Conservation (phyloP, 345 rosid genomes). For the Lumnitzera racemosa region DNA sequence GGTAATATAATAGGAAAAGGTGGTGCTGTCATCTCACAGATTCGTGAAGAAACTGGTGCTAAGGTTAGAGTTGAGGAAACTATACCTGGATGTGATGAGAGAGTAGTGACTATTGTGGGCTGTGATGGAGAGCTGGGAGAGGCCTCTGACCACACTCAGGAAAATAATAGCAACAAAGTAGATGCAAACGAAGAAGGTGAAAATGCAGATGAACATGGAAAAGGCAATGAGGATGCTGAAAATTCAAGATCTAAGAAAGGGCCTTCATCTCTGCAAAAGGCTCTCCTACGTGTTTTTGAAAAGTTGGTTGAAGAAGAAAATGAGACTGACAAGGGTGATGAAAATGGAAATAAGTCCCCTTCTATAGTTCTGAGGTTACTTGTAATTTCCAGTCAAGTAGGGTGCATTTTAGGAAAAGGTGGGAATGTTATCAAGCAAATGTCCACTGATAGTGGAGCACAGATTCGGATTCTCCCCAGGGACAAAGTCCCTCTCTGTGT, state of each 20-base stretch:
- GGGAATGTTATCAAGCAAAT: conserved; percentile 59
- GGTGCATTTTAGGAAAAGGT: conserved; percentile 60
- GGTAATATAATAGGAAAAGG: conserved; percentile 32
- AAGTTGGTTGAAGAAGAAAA: conserved; percentile 39
- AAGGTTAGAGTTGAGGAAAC: conserved; percentile 46
- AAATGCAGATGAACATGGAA: conserved; percentile 14
- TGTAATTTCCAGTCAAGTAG: conserved; percentile 52
- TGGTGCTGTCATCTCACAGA: conserved; percentile 30
- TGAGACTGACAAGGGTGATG: conserved; percentile 23
- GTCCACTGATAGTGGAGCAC: conserved; percentile 56
- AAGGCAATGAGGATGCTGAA: conserved; percentile 17
- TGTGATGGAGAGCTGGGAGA: conserved; percentile 17
- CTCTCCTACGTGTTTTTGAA: conserved; percentile 48
- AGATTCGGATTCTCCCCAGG: conserved; percentile 56
- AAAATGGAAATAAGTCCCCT: conserved; percentile 26
- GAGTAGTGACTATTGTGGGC: conserved; percentile 32
- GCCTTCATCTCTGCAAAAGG: conserved; percentile 41
- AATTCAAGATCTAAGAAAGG: conserved; percentile 23
- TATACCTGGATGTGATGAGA: conserved; percentile 50
- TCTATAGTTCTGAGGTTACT: conserved; percentile 40
- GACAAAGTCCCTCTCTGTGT: conserved; percentile 55
- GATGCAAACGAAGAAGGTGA: conserved; percentile 13
- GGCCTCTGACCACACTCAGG: background rate
- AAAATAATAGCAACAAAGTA: conserved; percentile 5
- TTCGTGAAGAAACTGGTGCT: conserved; percentile 42